These are phyloP conservation scores for rapeseed (Brassica napus) DNA, from an alignment of 345 rosid species.

Conservation along the genomic window DNA sequence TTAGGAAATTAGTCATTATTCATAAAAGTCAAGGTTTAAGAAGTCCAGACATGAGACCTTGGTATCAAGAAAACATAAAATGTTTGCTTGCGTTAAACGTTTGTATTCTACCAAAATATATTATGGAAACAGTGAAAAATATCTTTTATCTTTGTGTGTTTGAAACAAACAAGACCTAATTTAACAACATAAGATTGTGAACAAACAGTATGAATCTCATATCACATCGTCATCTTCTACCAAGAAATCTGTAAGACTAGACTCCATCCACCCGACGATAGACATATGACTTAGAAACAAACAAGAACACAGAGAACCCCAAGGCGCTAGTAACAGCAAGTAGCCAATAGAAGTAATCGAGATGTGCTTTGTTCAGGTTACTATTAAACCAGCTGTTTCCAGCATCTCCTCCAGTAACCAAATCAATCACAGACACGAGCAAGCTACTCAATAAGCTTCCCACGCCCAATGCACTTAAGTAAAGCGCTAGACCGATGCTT, in stretches of 20 bases:
- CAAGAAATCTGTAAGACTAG: not conserved
- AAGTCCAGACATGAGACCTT: too few relatives aligned
- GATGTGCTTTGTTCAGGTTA: constrained; percentile 53
- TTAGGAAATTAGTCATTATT: too few relatives aligned
- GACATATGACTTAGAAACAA: constrained; percentile 23
- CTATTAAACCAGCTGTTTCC: constrained; percentile 51
- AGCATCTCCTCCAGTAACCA: constrained; percentile 32
- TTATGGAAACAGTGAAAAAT: too few relatives aligned
- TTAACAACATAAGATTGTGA: too few relatives aligned
- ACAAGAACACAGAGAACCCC: constrained; percentile 22
- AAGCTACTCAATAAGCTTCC: constrained; percentile 49
- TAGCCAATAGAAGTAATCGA: constrained; percentile 56
- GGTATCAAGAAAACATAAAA: too few relatives aligned
- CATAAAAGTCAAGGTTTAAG: too few relatives aligned
- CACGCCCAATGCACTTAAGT: constrained; percentile 51
- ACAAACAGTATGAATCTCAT: too few relatives aligned
- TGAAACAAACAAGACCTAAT: too few relatives aligned
- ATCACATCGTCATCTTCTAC: not conserved
- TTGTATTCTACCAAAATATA: too few relatives aligned
- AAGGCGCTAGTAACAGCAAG: constrained; percentile 28
- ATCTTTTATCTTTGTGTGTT: too few relatives aligned
- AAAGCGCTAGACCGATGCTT: constrained; percentile 56
- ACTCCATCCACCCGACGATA: constrained; percentile 14
- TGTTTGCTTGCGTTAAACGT: too few relatives aligned
- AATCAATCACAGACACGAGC: constrained; percentile 36